A percentile compares a stretch with the other conserved stretches of the same genome.
These are phyloP conservation scores for Penicillium simplicissimum DNA, from an alignment of 495 filamentous ascomycete species.

Conservation along the genomic window DNA sequence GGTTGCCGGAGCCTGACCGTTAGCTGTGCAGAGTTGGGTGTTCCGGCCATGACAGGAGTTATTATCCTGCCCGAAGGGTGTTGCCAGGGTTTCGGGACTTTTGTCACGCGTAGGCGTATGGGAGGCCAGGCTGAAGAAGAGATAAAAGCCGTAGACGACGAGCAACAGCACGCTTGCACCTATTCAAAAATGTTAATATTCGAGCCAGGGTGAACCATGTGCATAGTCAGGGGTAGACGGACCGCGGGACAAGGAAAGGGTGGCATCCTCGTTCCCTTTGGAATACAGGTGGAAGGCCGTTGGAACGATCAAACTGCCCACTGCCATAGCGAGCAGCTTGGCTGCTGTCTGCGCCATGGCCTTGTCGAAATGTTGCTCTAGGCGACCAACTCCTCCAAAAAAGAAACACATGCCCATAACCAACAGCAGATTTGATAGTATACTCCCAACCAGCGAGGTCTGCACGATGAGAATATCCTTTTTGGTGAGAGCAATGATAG, in stretches of 20 bases:
- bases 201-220: too few relatives aligned
- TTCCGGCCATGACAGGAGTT: too few relatives aligned
- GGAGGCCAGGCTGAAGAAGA: constrained; percentile 49
- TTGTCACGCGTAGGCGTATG: constrained; percentile 7
- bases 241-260: not conserved
- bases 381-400: constrained; percentile 15
- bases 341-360: constrained; percentile 24
- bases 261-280: not conserved
- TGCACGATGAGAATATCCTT: constrained; percentile 24
- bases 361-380: constrained; percentile 23
- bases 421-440: constrained; percentile 27
- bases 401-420: constrained; percentile 26
- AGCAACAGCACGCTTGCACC: constrained; percentile 42
- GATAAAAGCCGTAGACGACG: constrained; percentile 65
- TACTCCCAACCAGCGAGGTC: constrained; percentile 24
- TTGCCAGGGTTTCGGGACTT: not conserved
- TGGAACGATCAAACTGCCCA: constrained; percentile 29
- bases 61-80: too few relatives aligned
- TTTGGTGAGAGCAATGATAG: constrained; percentile 24
- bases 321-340: constrained; percentile 25
- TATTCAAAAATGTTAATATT: not conserved
- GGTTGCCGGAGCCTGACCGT: not conserved
- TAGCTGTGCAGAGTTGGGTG: too few relatives aligned
- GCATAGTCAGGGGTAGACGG: not conserved
- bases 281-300: not conserved